Evolutionary conservation across 2,329 filamentous ascomycete species (phyloP).

Genomic region (Cladorrhinum sp.): DNA sequence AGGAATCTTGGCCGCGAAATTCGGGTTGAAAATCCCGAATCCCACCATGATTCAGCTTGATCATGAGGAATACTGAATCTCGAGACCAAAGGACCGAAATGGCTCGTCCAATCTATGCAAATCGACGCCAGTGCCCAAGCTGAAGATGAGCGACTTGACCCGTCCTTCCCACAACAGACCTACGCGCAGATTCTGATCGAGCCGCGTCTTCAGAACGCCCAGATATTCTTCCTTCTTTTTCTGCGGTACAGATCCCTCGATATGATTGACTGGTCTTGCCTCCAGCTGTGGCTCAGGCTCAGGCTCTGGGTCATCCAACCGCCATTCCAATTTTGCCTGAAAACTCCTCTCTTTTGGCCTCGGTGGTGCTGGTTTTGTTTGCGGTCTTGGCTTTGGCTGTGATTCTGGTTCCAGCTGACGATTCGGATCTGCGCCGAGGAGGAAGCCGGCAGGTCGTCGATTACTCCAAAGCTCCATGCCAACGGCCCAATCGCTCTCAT

Average conservation of each 20-base stretch:
- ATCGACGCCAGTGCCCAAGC: conserved; percentile 82
- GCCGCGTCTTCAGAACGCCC: conserved; percentile 82
- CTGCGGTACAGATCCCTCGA: not conserved
- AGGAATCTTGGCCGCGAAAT: too few relatives aligned
- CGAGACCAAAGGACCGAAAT: conserved; percentile 71
- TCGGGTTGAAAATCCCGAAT: not conserved
- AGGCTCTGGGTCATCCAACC: conserved; percentile 39
- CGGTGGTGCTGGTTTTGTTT: conserved; percentile 21
- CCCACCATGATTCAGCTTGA: not conserved
- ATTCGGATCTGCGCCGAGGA: conserved; percentile 35
- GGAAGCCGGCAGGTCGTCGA: conserved; percentile 40
- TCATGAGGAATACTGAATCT: conserved; percentile 78
- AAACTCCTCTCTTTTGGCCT: conserved; percentile 41
- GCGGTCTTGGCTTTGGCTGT: conserved; percentile 28
- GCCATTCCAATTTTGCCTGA: conserved; percentile 50
- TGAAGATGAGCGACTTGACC: conserved; percentile 89
- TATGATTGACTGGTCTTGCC: conserved; percentile 4
- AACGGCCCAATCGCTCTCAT: conserved; percentile 89
- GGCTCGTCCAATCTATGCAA: conserved; percentile 72
- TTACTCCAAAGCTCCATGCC: conserved; percentile 91
- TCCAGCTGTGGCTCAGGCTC: conserved; percentile 1
- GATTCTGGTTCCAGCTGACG: conserved; percentile 15
- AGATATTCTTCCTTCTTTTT: conserved; percentile 59
- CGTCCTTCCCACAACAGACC: conserved; percentile 90
- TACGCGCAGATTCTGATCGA: conserved; percentile 85